Conservation (phyloP, 1,284 basidiomycete genomes). For the Rhodotorula sp. region DNA sequence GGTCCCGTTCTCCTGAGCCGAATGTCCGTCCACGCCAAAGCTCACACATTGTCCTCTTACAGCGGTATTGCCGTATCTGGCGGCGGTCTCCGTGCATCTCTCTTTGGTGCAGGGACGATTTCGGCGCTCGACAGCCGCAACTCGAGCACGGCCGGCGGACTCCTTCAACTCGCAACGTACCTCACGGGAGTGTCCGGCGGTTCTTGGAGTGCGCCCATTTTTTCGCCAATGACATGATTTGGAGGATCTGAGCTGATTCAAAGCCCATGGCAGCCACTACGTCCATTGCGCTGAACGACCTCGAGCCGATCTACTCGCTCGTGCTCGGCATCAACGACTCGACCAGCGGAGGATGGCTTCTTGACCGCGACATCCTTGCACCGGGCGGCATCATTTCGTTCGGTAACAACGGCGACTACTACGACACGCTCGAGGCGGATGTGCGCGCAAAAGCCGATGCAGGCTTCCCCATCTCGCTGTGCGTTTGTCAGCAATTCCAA, state of each 20-base stretch:
- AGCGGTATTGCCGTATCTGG: slow-evolving; percentile 36
- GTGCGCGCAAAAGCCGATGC: slow-evolving; percentile 39
- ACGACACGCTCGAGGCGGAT: slow-evolving; percentile 22
- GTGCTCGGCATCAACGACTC: slow-evolving; percentile 36
- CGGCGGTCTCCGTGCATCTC: slow-evolving; percentile 61
- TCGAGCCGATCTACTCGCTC: slow-evolving; percentile 35
- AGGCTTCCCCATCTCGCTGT: slow-evolving; percentile 41
- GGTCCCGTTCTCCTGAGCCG: not conserved
- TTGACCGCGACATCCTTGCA: slow-evolving; percentile 31
- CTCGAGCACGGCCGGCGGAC: slow-evolving; percentile 59
- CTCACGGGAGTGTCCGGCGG: slow-evolving; percentile 64
- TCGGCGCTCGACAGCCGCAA: slow-evolving; percentile 65
- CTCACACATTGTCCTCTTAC: not conserved
- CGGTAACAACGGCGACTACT: slow-evolving; percentile 32
- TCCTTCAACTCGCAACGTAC: slow-evolving; percentile 67
- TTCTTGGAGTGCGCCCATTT: slow-evolving; percentile 39
- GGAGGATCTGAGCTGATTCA: too few relatives aligned
- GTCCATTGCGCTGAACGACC: slow-evolving; percentile 35
- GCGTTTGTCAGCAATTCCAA: not conserved
- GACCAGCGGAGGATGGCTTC: slow-evolving; percentile 26
- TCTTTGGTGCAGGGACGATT: slow-evolving; percentile 63
- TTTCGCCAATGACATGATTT: too few relatives aligned
- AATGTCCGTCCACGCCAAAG: not conserved
- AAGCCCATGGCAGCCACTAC: slow-evolving; percentile 5
- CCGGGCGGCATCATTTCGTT: slow-evolving; percentile 34